These are phyloP conservation scores for Fraxinus cuspidata DNA, from an alignment of 257 asterid genomes.

Conservation along the genomic window DNA sequence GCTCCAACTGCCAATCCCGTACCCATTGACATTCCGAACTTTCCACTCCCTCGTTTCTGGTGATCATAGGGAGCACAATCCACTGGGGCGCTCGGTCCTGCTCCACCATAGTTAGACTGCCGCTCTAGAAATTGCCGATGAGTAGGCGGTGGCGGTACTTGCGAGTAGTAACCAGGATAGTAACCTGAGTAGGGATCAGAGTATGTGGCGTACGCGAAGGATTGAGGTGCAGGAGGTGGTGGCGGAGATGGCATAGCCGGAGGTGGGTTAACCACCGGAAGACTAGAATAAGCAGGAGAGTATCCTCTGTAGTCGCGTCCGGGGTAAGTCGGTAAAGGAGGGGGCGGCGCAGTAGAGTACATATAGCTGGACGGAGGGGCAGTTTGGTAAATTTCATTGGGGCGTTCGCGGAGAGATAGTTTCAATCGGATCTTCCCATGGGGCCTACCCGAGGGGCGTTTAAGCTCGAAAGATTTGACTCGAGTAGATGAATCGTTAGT, in stretches of 20 bases:
- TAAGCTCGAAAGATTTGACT: slow-evolving; percentile 51
- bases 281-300: slow-evolving; percentile 40
- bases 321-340: slow-evolving; percentile 33
- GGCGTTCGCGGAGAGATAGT: slow-evolving; percentile 55
- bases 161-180: slow-evolving; percentile 61
- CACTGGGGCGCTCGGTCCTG: slow-evolving; percentile 87
- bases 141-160: slow-evolving; percentile 41
- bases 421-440: slow-evolving; percentile 86
- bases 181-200: slow-evolving; percentile 55
- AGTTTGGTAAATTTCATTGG: slow-evolving; percentile 52
- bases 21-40: slow-evolving; percentile 50
- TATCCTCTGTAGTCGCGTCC: slow-evolving; percentile 50
- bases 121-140: slow-evolving; percentile 53
- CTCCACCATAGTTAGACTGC: slow-evolving; percentile 52
- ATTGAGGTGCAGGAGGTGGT: slow-evolving; percentile 31
- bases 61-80: slow-evolving; percentile 71
- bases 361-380: slow-evolving; percentile 65
- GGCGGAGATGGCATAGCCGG: slow-evolving; percentile 45
- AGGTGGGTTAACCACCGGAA: slow-evolving; percentile 42
- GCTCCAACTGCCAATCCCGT: slow-evolving; percentile 69
- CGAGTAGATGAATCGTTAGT: slow-evolving; percentile 30
- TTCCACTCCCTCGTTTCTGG: slow-evolving; percentile 52
- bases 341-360: slow-evolving; percentile 57
- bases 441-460: slow-evolving; percentile 86
- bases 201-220: slow-evolving; percentile 41